Percentiles rank a stretch among this genome's conserved stretches.
phyloP scores from a whole-genome alignment of 495 filamentous ascomycete genomes.

The Xylaria grammica region DNA sequence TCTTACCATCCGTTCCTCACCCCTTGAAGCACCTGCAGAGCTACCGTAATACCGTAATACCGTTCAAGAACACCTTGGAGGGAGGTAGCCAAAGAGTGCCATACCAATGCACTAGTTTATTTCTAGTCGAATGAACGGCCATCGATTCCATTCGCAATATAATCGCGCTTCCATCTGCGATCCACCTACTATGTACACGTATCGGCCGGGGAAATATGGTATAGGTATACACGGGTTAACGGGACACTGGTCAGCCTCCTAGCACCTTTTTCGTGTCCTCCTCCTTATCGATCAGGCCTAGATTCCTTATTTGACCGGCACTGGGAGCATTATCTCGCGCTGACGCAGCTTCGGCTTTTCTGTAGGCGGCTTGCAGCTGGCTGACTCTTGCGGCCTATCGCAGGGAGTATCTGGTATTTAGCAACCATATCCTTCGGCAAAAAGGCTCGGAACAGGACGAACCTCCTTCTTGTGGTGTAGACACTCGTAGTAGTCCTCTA shows the following conservation, averaged over 20 bases:
- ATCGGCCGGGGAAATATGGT: constrained; percentile 5
- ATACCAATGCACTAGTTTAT: constrained; percentile 10
- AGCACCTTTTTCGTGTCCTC: constrained; percentile 75
- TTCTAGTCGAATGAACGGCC: constrained; percentile 9
- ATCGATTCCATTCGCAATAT: constrained; percentile 12
- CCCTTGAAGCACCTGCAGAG: not conserved
- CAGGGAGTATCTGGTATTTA: constrained; percentile 3
- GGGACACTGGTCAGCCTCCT: constrained; percentile 33
- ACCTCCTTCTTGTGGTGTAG: constrained; percentile 99
- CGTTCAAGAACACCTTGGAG: not conserved
- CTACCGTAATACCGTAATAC: no score
- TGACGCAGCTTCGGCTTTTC: constrained; percentile 76
- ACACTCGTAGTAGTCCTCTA: constrained; percentile 99
- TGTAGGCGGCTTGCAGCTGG: constrained; percentile 84
- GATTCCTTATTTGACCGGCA: constrained; percentile 78
- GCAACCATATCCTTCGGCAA: not conserved
- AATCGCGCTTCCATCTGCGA: constrained; percentile 8
- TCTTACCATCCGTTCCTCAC: not conserved
- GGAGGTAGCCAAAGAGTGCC: not conserved
- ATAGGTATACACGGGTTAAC: constrained; percentile 9
- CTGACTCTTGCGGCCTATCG: constrained; percentile 76
- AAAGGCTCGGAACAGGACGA: constrained; percentile 29
- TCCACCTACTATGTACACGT: constrained; percentile 29
- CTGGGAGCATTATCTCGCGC: constrained; percentile 74
- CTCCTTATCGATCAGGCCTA: constrained; percentile 81